Conservation (phyloP, 352 stramenopile species). For the Phytophthora agathidicida region DNA sequence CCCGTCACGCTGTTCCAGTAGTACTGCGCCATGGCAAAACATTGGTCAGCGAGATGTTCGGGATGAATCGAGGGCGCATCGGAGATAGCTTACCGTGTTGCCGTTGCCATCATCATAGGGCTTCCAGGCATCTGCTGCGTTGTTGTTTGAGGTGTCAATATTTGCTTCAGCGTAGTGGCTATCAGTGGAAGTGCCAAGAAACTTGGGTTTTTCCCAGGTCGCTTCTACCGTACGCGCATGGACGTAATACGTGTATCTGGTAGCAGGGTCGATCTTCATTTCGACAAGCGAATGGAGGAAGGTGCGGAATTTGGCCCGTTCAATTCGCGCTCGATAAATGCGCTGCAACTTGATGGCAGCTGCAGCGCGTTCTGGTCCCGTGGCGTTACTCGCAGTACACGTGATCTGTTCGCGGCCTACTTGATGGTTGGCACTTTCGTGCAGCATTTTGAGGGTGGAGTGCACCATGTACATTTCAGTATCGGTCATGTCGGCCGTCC, state of each 20-base stretch:
- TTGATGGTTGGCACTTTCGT: conserved; percentile 25
- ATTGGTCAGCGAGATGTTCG: conserved; percentile 1
- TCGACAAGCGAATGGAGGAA: conserved; percentile 68
- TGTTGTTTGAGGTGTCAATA: conserved; percentile 11
- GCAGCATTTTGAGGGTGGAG: conserved; percentile 47
- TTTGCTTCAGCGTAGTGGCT: not conserved
- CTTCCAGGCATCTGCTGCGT: conserved; percentile 43
- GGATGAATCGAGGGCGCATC: not conserved
- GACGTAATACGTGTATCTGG: conserved; percentile 63
- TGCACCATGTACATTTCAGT: conserved; percentile 64
- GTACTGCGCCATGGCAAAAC: conserved; percentile 41
- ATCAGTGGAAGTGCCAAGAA: conserved; percentile 6
- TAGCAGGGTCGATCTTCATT: conserved; percentile 48
- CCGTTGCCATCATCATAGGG: conserved; percentile 62
- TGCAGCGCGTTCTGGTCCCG: conserved; percentile 59
- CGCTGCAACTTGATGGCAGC: conserved; percentile 71
- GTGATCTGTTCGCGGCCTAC: conserved; percentile 25
- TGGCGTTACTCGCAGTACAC: conserved; percentile 60
- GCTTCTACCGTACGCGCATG: conserved; percentile 65
- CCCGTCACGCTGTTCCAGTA: conserved; percentile 75
- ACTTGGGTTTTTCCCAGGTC: conserved; percentile 59
- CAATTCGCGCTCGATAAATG: conserved; percentile 72
- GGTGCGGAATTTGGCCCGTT: conserved; percentile 59
- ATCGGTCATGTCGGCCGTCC: conserved; percentile 61
- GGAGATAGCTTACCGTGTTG: conserved; percentile 50